Evolutionary conservation across 148 eudicot species (phyloP).

Genomic region (Chenopodium berlandieri): DNA sequence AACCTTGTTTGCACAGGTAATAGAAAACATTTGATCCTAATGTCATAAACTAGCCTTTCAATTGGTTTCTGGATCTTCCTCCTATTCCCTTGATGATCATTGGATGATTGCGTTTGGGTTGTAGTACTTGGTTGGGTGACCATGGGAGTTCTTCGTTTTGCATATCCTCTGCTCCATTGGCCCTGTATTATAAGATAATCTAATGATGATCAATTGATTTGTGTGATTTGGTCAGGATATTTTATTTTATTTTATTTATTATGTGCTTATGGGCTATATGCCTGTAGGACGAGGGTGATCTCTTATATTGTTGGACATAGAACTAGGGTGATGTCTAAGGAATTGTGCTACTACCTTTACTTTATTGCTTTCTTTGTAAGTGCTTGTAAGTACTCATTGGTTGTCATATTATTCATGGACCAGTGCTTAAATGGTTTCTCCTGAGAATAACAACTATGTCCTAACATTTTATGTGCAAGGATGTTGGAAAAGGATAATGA

Average conservation of each 20-base stretch:
- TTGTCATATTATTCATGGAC: not conserved
- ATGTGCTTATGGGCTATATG: not conserved
- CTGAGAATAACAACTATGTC: not conserved
- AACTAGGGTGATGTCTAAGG: not conserved
- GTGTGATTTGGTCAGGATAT: not conserved
- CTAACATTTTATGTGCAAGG: not conserved
- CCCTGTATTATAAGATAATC: not conserved
- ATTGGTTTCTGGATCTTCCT: not conserved
- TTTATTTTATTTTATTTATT: not conserved
- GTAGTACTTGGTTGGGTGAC: not conserved
- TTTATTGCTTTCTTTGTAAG: not conserved
- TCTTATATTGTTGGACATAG: not conserved
- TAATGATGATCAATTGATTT: not conserved
- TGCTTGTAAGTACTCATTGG: not conserved
- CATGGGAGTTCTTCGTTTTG: not conserved
- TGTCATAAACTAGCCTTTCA: not conserved
- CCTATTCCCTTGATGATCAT: not conserved
- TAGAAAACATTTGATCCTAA: not conserved
- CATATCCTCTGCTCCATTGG: not conserved
- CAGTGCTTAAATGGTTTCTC: too few species aligned
- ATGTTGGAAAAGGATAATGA: not conserved
- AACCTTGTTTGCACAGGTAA: constrained; percentile 96
- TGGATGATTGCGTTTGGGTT: not conserved
- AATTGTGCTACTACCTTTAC: not conserved
- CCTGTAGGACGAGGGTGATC: not conserved